phyloP scores from a whole-genome alignment of 202 grass and related monocot species.

The Zizania palustris region DNA sequence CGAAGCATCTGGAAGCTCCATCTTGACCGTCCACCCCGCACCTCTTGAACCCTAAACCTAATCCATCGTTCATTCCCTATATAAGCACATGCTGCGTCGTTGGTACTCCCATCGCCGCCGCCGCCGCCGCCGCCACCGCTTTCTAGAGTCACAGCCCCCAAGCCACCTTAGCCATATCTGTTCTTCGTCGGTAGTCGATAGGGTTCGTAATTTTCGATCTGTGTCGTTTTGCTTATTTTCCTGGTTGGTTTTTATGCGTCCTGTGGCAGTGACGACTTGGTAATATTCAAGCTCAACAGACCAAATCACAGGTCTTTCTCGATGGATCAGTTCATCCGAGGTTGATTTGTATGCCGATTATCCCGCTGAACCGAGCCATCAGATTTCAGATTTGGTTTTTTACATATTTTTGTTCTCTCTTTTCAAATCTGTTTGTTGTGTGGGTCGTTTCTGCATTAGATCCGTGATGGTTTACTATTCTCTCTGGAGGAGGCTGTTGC shows the following conservation, averaged over 20 bases:
- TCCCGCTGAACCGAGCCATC: conserved; percentile 83
- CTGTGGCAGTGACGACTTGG: conserved; percentile 68
- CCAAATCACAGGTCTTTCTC: conserved; percentile 77
- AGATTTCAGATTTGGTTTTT: neutral
- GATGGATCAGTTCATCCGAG: neutral
- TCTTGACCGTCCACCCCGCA: neutral
- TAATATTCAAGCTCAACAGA: conserved; percentile 99
- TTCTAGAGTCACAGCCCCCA: no score
- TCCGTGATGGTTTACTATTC: neutral
- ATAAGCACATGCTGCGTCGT: conserved; percentile 6
- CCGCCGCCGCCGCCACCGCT: no score
- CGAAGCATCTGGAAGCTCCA: neutral
- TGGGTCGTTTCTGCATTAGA: neutral
- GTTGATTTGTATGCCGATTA: conserved; percentile 73
- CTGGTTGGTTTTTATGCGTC: neutral
- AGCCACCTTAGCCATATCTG: neutral
- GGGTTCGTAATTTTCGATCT: neutral
- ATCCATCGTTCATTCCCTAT: conserved; percentile 13
- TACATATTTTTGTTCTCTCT: neutral
- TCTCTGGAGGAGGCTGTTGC: conserved; percentile 29
- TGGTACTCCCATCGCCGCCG: no score
- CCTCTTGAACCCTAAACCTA: conserved; percentile 48
- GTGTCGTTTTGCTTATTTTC: neutral
- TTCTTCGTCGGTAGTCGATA: no score
- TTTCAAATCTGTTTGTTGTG: neutral